Evolutionary conservation across 129 eudicot species (phyloP).

Genomic region (Centella asiatica): DNA sequence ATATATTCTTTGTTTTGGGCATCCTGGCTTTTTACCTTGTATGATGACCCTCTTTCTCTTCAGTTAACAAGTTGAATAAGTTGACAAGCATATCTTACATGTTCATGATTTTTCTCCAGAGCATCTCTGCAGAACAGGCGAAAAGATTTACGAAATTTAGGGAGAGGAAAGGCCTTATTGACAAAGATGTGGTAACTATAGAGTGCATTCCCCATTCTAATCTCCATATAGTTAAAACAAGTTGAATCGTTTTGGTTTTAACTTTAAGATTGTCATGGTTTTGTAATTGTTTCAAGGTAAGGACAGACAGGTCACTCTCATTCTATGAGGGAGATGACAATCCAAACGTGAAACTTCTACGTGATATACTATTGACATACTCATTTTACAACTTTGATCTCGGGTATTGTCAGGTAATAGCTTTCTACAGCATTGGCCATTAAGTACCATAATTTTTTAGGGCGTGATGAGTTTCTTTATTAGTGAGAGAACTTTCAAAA

Average conservation of each 20-base stretch:
- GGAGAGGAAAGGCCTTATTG: conserved; percentile 77
- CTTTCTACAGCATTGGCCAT: not conserved
- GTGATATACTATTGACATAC: conserved; percentile 75
- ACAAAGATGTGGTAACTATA: conserved; percentile 60
- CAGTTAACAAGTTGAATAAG: not conserved
- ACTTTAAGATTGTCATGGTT: conserved; percentile 1
- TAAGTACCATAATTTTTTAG: too few species aligned
- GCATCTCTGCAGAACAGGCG: conserved; percentile 64
- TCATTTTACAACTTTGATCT: conserved; percentile 95
- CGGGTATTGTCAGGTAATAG: conserved; percentile 91
- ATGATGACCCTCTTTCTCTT: not conserved
- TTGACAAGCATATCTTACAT: conserved; percentile 1
- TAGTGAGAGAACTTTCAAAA: too few species aligned
- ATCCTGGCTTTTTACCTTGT: not conserved
- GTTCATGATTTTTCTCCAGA: conserved; percentile 35
- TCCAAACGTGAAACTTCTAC: conserved; percentile 67
- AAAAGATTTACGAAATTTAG: conserved; percentile 64
- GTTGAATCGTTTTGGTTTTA: not conserved
- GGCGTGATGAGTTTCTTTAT: too few species aligned
- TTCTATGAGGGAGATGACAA: conserved; percentile 95
- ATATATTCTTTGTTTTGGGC: not conserved
- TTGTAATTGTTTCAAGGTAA: conserved; percentile 45
- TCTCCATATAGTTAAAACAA: not conserved
- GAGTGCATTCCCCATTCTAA: not conserved
- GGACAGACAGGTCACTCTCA: conserved; percentile 85